Base-by-base conservation (phyloP, 2,329 filamentous ascomycete species). In the Colletotrichum destructivum region DNA sequence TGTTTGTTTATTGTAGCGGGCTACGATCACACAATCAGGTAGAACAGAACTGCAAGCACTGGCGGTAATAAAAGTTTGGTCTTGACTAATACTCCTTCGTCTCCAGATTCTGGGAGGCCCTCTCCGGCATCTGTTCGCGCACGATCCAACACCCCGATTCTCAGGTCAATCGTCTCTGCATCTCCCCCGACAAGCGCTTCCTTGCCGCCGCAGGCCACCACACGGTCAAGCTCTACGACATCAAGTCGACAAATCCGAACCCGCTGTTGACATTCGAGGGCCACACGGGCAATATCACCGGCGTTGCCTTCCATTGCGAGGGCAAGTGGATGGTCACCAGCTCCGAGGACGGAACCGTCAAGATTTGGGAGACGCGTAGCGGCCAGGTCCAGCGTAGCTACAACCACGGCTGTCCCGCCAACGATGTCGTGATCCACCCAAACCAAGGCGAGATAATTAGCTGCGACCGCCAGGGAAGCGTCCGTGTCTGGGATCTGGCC, bases 281-380 rank as follows among this genome's bases (percentile, higher is more conserved):
- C 52, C 96, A 99, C 84, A 96, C 94, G 15, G 94, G 92, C 75
- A 99, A 99, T 79, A 92, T 99, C 80, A 99, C 96, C 0, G 96
- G 96, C 54, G 94, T 99, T 57, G 95, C 95, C 13, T 99, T 99
- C 81, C 96, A 99, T 82, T 98, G 96, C 81, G 96, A 99, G 82
- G 95, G 96, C 13, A 99, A 99, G 84, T 99, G 96, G 96, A 98
- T 99, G 94, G 96, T 98, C 21, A 99, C 96, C 12, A 97, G 93
- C 82, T 97, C 94, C 57, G 96, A 99, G 82, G 96, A 99, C 79
- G 94, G 95, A 77, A 97, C 94, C 0, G 95, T 98, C 79, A 97
- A 97, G 87, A 97, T 98, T 74, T 98, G 95, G 95, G 96, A 98
- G 81, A 98, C 95, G 6, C 88, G 95, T 57, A 93, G 89, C 15